Evolutionary conservation across 2,329 filamentous ascomycete genomes (phyloP).

Genomic region (Ophiostoma populinum): DNA sequence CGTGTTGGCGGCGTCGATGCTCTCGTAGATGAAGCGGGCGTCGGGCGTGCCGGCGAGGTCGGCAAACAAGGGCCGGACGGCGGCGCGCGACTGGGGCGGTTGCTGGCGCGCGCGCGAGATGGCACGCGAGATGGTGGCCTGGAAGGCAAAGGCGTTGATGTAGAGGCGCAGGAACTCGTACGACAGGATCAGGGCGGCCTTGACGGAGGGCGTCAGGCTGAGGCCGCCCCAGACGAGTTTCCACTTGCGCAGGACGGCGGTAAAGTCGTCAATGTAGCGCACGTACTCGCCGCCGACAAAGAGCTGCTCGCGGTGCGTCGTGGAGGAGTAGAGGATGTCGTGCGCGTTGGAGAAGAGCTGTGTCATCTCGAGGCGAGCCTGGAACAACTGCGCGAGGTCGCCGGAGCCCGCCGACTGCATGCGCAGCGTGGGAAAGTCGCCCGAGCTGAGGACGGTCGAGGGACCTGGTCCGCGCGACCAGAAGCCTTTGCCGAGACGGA

Average conservation of each 20-base stretch:
- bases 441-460: conserved; percentile 43
- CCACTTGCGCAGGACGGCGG: conserved; percentile 51
- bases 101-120: conserved; percentile 20
- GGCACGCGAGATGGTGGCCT: conserved; percentile 43
- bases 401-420: conserved; percentile 41
- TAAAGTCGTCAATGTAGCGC: conserved; percentile 57
- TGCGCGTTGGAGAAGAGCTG: conserved; percentile 59
- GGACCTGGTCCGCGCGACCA: conserved; percentile 57
- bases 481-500: conserved; percentile 53
- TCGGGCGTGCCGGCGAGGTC: conserved; percentile 43
- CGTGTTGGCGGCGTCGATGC: conserved; percentile 45
- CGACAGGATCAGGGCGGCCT: conserved; percentile 49
- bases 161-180: conserved; percentile 60
- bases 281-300: conserved; percentile 57
- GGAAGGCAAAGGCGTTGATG: conserved; percentile 60
- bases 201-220: conserved; percentile 46
- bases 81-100: conserved; percentile 16
- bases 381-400: conserved; percentile 51
- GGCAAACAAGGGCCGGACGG: conserved; percentile 22
- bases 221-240: conserved; percentile 52
- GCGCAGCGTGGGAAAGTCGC: conserved; percentile 50
- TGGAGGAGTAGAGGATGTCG: conserved; percentile 56
- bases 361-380: conserved; percentile 53
- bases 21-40: conserved; percentile 49
- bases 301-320: conserved; percentile 49